Evolutionary conservation across 352 stramenopile genomes (phyloP), one percentile per base, ranked within the genome.

Genomic region (Phytophthora hybrid): DNA sequence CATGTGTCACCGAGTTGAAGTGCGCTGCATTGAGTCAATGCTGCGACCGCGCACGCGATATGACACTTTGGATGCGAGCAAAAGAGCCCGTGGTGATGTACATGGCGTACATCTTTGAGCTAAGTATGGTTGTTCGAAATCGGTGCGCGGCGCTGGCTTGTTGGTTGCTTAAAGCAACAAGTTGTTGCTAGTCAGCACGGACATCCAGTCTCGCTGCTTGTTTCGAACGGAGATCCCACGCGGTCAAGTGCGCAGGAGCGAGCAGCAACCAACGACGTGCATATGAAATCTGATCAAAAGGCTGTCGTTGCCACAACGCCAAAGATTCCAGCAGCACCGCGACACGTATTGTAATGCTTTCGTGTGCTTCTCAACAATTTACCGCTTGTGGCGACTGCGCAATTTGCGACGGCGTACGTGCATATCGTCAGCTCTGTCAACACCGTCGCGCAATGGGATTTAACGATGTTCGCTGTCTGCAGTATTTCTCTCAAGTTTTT

Each of bases 401-500:
- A n/a, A n/a, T n/a, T n/a, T n/a, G n/a, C n/a, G n/a, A n/a, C n/a
- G n/a, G n/a, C n/a, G n/a, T 80, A 77, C 57, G 69, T 76, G 2
- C 69, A 77, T 10, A 54, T 74, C 32, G 55, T 77, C 11, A 69
- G 58, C 47, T 32, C 46, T 9, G 18, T 77, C 11, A 44, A 34
- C 4, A 58, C 77, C 7, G 19, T 29, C 3, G 53, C 59, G 2
- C 46, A 67, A 21, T 71, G 63, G 68, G 16, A 63, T 14, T 44
- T 79, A 31, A 21, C 53, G 1, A 1, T 62, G 0, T 76, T 79
- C 44, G 59, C 59, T 4, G 1, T 71, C 3, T 56, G 61, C 14
- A 75, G 64, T 21, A 34, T 78, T 16, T 32, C 23, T 9, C 16
- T 71, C 16, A 80, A 73, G n/a, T 8, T 76, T n/a, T 13, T 63